Evolutionary conservation across 768 basidiomycete genomes (phyloP).

Genomic region (Hirschioporus abietinus): DNA sequence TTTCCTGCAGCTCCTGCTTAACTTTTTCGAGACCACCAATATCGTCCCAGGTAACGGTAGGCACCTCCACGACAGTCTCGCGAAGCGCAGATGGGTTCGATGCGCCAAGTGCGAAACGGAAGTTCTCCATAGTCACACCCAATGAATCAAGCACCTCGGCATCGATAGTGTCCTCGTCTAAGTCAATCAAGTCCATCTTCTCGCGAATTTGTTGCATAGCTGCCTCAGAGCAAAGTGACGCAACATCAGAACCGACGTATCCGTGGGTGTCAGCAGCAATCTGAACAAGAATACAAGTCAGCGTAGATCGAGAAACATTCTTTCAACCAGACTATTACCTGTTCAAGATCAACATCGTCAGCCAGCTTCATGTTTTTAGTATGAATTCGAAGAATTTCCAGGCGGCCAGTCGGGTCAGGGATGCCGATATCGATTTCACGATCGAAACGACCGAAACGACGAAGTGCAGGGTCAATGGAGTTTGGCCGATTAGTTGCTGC

Average conservation of each 20-base stretch:
- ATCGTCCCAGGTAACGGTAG: slow-evolving; percentile 98
- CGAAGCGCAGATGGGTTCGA: slow-evolving; percentile 98
- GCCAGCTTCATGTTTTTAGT: slow-evolving; percentile 99
- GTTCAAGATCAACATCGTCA: slow-evolving; percentile 97
- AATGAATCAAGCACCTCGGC: slow-evolving; percentile 98
- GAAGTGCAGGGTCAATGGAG: slow-evolving; percentile 97
- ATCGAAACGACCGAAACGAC: slow-evolving; percentile 99
- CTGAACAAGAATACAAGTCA: slow-evolving; percentile 30
- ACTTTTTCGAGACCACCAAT: slow-evolving; percentile 99
- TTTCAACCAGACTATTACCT: slow-evolving; percentile 37
- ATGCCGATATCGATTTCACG: slow-evolving; percentile 99
- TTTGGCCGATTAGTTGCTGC: slow-evolving; percentile 98
- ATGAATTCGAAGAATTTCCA: slow-evolving; percentile 98
- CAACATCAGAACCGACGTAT: slow-evolving; percentile 97
- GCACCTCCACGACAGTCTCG: slow-evolving; percentile 99
- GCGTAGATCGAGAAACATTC: too few species aligned
- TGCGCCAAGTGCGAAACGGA: slow-evolving; percentile 96
- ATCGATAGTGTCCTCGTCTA: slow-evolving; percentile 97
- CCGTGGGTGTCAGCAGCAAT: slow-evolving; percentile 99
- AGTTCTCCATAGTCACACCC: slow-evolving; percentile 99
- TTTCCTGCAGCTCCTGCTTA: slow-evolving; percentile 98
- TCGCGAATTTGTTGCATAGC: slow-evolving; percentile 99
- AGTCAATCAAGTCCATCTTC: slow-evolving; percentile 98
- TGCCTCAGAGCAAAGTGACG: slow-evolving; percentile 96
- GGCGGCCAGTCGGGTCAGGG: slow-evolving; percentile 96